These are phyloP conservation scores for Rhodotorula babjevae DNA, from an alignment of 768 basidiomycete genomes.

Conservation along the genomic window DNA sequence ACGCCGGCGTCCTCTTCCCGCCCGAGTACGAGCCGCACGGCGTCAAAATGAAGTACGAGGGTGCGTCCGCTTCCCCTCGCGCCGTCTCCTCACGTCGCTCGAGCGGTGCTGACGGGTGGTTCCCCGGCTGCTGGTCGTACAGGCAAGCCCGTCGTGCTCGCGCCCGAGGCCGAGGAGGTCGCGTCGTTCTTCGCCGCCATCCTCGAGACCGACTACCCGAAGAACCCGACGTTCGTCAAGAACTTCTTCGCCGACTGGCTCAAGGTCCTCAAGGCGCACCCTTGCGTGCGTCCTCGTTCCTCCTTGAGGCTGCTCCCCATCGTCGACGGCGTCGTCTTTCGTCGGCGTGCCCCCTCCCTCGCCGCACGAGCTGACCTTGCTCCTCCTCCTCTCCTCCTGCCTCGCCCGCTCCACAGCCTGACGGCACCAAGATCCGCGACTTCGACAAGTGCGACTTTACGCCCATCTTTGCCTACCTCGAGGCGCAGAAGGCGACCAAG, in stretches of 20 bases:
- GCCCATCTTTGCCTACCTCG: conserved; percentile 88
- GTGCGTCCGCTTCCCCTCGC: conserved; percentile 51
- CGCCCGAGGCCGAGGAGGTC: conserved; percentile 86
- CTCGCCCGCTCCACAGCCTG: conserved; percentile 49
- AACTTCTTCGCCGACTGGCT: conserved; percentile 95
- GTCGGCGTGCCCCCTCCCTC: background rate
- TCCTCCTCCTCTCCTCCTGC: too few species aligned
- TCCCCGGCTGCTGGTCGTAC: conserved; percentile 8
- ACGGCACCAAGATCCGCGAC: conserved; percentile 66
- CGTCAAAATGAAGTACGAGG: conserved; percentile 93
- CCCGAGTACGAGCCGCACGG: conserved; percentile 80
- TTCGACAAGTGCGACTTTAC: conserved; percentile 87
- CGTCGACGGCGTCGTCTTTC: too few species aligned
- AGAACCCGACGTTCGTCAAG: conserved; percentile 79
- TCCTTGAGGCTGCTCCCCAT: too few species aligned
- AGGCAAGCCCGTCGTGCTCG: conserved; percentile 76
- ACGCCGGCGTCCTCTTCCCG: conserved; percentile 91
- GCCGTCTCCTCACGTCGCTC: background rate
- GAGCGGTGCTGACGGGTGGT: background rate
- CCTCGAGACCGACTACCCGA: conserved; percentile 84
- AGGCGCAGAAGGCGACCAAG: conserved; percentile 86
- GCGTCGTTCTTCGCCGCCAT: conserved; percentile 92
- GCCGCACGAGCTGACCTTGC: background rate
- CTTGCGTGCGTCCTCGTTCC: conserved; percentile 63
- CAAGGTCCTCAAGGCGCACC: conserved; percentile 67